These are phyloP conservation scores for Populus hybrid DNA, from an alignment of 441 rosid genomes.

Conservation along the genomic window DNA sequence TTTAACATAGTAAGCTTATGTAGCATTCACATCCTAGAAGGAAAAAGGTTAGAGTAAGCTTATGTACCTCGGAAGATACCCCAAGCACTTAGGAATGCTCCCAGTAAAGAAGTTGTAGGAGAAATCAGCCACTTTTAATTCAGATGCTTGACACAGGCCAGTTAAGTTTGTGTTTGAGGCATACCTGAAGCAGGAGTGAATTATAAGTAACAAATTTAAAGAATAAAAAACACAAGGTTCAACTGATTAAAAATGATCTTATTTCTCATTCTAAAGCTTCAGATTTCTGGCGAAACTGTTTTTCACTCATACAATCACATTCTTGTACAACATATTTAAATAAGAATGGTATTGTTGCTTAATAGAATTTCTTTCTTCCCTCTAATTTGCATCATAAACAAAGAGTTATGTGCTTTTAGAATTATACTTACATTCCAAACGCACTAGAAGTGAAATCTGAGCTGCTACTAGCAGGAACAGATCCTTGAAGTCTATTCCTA, in stretches of 20 bases:
- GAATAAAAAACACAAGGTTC: background rate
- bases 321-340: background rate
- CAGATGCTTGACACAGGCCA: constrained; percentile 72
- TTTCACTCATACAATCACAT: background rate
- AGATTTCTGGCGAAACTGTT: background rate
- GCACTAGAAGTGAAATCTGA: constrained; percentile 36
- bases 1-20: constrained; percentile 16
- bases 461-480: constrained; percentile 48
- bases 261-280: background rate
- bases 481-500: constrained; percentile 78
- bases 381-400: background rate
- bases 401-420: background rate
- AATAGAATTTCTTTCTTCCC: background rate
- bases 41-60: background rate
- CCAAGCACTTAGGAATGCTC: constrained; percentile 77
- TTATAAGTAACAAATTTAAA: background rate
- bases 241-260: background rate
- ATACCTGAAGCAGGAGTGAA: constrained; percentile 41
- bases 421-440: constrained; percentile 52
- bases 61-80: constrained; percentile 62
- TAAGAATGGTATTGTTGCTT: background rate
- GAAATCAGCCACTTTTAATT: constrained; percentile 69
- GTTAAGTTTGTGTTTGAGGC: constrained; percentile 47
- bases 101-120: constrained; percentile 86
- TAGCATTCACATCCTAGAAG: background rate